A percentile compares a stretch with the other conserved stretches of the same genome.
Evolutionary conservation across 441 rosid genomes (phyloP).

Genomic region (Caryocar brasiliense): DNA sequence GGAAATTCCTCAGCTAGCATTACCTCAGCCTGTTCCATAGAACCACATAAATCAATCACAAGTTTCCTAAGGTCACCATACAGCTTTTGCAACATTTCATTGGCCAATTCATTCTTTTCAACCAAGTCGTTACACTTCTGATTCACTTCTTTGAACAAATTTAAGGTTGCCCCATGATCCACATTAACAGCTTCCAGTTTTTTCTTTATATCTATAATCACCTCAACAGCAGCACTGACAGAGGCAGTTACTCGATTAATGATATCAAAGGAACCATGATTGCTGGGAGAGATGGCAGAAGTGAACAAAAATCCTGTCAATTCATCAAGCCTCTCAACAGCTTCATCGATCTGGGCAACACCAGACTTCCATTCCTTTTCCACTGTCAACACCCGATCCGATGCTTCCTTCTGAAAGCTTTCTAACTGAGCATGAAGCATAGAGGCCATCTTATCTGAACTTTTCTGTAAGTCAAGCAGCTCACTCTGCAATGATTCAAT

Average conservation of each 20-base stretch:
- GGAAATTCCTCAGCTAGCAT: slow-evolving; percentile 20
- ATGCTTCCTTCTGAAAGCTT: slow-evolving; percentile 45
- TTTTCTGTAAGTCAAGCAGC: slow-evolving; percentile 44
- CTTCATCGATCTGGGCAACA: slow-evolving; percentile 38
- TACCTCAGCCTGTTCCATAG: slow-evolving; percentile 23
- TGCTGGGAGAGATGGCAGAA: slow-evolving; percentile 17
- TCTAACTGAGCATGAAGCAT: slow-evolving; percentile 42
- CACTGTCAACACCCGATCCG: slow-evolving; percentile 38
- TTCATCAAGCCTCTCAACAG: slow-evolving; percentile 56
- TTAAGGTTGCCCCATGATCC: slow-evolving; percentile 36
- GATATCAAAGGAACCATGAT: slow-evolving; percentile 33
- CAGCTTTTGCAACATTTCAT: slow-evolving; percentile 28
- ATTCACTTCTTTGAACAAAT: slow-evolving; percentile 33
- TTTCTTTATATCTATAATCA: slow-evolving; percentile 50
- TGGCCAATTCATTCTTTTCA: slow-evolving; percentile 35
- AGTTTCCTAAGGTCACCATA: slow-evolving; percentile 47
- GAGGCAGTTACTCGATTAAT: slow-evolving; percentile 38
- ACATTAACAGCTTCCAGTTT: slow-evolving; percentile 42
- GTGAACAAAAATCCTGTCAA: slow-evolving; percentile 24
- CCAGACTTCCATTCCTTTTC: slow-evolving; percentile 53
- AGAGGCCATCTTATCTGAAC: slow-evolving; percentile 38
- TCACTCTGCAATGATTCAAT: slow-evolving; percentile 46
- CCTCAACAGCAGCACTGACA: slow-evolving; percentile 45
- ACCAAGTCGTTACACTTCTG: slow-evolving; percentile 41
- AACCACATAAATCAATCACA: slow-evolving; percentile 34